These are phyloP conservation scores for Phytophthora sansomeana DNA, from an alignment of 352 stramenopile genomes.

Conservation along the genomic window DNA sequence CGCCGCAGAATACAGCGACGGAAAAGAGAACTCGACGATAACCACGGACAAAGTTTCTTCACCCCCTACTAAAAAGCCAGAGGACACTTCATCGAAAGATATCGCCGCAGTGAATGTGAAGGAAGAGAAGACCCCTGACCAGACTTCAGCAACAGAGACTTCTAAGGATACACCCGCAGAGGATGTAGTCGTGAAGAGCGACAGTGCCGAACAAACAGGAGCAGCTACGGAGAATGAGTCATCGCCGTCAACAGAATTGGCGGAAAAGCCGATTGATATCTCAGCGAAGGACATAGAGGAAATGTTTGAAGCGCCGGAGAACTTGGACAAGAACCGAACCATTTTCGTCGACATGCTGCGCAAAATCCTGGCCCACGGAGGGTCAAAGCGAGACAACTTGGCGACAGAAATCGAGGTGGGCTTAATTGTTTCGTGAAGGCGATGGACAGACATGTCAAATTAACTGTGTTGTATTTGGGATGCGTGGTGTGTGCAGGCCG, in stretches of 20 bases:
- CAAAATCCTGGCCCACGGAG: constrained; percentile 57
- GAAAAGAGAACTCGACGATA: constrained; percentile 8
- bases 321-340: constrained; percentile 63
- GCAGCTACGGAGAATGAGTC: constrained; percentile 12
- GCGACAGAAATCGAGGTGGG: constrained; percentile 80
- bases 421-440: not conserved
- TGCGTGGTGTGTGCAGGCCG: constrained; percentile 36
- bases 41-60: constrained; percentile 4
- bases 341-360: constrained; percentile 78
- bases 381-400: constrained; percentile 45
- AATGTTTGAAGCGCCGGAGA: constrained; percentile 45
- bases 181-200: constrained; percentile 7
- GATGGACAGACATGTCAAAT: not conserved
- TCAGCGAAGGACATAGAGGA: constrained; percentile 30
- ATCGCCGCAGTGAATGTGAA: constrained; percentile 15
- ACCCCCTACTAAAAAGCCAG: constrained; percentile 20
- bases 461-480: constrained; percentile 12
- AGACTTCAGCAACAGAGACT: constrained; percentile 6
- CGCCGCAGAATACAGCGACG: constrained; percentile 21
- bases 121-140: constrained; percentile 8
- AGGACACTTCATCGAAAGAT: constrained; percentile 14
- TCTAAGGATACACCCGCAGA: not conserved
- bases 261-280: constrained; percentile 6
- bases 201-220: constrained; percentile 12
- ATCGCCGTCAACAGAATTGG: constrained; percentile 12